A percentile compares a stretch with the other conserved stretches of the same genome.
phyloP scores from a whole-genome alignment of 1,284 basidiomycete species.

The Ustanciosporium gigantosporum region DNA sequence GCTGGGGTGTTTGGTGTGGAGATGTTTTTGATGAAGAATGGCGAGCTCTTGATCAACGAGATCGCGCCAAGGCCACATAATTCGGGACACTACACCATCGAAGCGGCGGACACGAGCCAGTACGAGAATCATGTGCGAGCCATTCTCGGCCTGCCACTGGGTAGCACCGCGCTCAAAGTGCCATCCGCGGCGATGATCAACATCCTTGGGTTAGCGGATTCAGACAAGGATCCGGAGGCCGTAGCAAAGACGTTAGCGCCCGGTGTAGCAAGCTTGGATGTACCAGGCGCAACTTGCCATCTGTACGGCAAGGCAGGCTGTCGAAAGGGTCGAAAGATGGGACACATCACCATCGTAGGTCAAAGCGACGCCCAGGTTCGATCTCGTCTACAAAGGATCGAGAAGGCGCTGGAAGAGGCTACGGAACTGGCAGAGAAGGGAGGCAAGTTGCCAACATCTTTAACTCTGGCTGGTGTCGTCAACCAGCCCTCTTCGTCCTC shows the following conservation, averaged over 20 bases:
- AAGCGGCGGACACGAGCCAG: conserved; percentile 92
- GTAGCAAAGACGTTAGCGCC: conserved; percentile 56
- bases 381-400: conserved; percentile 61
- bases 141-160: conserved; percentile 88
- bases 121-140: conserved; percentile 97
- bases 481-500: conserved; percentile 5
- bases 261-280: conserved; percentile 58
- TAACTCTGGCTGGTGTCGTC: conserved; percentile 41
- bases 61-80: conserved; percentile 99
- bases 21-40: conserved; percentile 89
- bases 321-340: conserved; percentile 93
- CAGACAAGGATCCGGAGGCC: conserved; percentile 51
- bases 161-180: conserved; percentile 84
- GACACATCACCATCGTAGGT: conserved; percentile 90
- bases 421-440: conserved; percentile 42
- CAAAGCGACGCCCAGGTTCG: conserved; percentile 77
- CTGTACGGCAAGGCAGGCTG: conserved; percentile 91
- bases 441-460: conserved; percentile 20
- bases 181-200: conserved; percentile 92
- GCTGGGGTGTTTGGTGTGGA: conserved; percentile 98
- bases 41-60: conserved; percentile 88
- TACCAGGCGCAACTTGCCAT: conserved; percentile 81
- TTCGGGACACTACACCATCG: conserved; percentile 99
- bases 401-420: conserved; percentile 52
- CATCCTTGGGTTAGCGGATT: conserved; percentile 67